A percentile compares a stretch with the other conserved stretches of the same genome.
Conservation (phyloP, 441 rosid genomes). For the Breynia disticha region DNA sequence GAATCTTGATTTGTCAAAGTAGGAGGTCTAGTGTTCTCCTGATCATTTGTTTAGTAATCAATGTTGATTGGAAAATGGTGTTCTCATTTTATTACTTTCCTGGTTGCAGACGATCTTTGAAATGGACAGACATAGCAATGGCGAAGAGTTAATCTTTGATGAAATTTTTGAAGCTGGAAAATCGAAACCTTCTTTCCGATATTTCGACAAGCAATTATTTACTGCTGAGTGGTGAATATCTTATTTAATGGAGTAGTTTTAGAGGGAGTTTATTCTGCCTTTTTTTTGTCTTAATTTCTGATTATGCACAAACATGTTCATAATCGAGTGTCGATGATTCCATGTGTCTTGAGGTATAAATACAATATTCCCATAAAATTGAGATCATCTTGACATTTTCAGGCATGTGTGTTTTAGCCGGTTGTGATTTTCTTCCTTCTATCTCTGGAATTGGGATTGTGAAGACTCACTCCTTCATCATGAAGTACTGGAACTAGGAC, state of each 20-base stretch:
- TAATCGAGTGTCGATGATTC: too few species aligned
- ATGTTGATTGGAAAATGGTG: neutral
- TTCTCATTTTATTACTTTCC: neutral
- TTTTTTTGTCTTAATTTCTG: too few species aligned
- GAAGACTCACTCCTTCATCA: conserved; percentile 58
- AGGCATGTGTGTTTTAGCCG: conserved; percentile 91
- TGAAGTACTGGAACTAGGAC: conserved; percentile 65
- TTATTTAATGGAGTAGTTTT: too few species aligned
- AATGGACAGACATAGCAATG: conserved; percentile 80
- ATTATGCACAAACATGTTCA: too few species aligned
- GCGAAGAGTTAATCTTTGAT: conserved; percentile 56
- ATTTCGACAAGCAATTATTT: too few species aligned
- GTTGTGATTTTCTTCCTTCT: conserved; percentile 89
- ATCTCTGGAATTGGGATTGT: conserved; percentile 78
- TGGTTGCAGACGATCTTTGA: conserved; percentile 51
- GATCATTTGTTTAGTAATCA: neutral
- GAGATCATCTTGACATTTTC: conserved; percentile 12
- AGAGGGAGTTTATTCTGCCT: too few species aligned
- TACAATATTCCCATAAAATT: neutral
- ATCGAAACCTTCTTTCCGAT: too few species aligned
- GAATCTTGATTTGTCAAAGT: conserved; percentile 22
- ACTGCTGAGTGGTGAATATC: too few species aligned
- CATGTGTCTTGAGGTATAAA: too few species aligned
- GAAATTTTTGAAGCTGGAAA: conserved; percentile 37
- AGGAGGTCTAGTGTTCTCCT: conserved; percentile 24